Base-by-base conservation (phyloP, 1,139 yeast species). In the Yamadazyma epiphylla region DNA sequence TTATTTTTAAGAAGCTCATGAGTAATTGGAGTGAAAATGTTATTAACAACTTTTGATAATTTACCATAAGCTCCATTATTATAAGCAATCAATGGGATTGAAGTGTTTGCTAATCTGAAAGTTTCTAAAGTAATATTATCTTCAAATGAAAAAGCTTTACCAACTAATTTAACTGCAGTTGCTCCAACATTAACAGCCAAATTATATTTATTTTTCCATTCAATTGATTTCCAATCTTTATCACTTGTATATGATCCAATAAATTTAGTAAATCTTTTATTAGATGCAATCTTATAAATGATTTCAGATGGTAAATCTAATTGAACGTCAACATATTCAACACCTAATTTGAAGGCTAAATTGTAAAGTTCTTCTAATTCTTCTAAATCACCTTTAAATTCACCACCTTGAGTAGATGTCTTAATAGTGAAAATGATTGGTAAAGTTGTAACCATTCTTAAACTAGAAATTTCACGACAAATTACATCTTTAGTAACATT, bases 351-450 rank as follows among this genome's bases (percentile, higher is more conserved):
- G 53, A 81, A 69, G 3, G 88, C 96, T 40, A 80, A 62, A 19
- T 58, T 51, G 33, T 77, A 67, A 38, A 87, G 70, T 15, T 60
- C 56, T 37, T 66, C 71, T 34, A 86, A 70, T 15, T 60, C 51
- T 6, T 55, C 68, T 24, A 52, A 49, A 5, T 60, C 60, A 42
- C 79, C 81, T 21, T 51, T 51, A 7, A 43, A 28, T 26, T 64
- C 58, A 24, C 96, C 96, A 29, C 96, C 96, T 58, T 88, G 96
- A 8, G 80, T 64, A 42, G 61, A 52, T 1, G 95, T 84, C 53
- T 95, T 75, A 4, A 87, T 64, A 3, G 96, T 87, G 60, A 77
- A 86, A 36, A 91, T 73, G 22, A 89, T 79, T 27, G 97, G 96
- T 36, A 86, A 60, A 24, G 65, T 63, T n/a, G 84, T 68, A 25